A percentile compares a stretch with the other conserved stretches of the same genome.
These are phyloP conservation scores for Fraxinus greggii DNA, from an alignment of 305 asterid species.

Conservation along the genomic window DNA sequence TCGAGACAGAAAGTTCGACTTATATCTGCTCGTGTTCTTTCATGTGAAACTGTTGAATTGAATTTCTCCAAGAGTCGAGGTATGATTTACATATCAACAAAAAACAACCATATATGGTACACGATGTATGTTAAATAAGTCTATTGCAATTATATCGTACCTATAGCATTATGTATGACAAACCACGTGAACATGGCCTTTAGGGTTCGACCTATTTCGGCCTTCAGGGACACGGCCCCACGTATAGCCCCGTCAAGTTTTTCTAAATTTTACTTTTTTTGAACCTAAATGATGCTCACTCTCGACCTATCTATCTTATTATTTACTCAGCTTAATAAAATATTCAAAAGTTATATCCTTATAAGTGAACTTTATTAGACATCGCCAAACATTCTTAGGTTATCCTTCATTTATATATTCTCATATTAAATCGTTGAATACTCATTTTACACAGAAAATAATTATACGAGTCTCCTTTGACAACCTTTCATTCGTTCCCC, in stretches of 20 bases:
- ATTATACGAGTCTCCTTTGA: neutral
- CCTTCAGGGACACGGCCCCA: neutral
- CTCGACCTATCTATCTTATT: neutral
- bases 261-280: neutral
- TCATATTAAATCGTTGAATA: neutral
- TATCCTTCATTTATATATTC: neutral
- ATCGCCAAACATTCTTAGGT: neutral
- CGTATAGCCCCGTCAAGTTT: neutral
- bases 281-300: neutral
- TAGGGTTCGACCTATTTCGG: neutral
- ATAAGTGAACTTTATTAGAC: neutral
- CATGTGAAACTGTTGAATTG: slow-evolving; percentile 68
- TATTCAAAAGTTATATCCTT: neutral
- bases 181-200: neutral
- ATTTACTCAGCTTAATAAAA: too few species aligned
- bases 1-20: slow-evolving; percentile 55
- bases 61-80: slow-evolving; percentile 77
- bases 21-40: slow-evolving; percentile 63
- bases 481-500: neutral
- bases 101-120: neutral
- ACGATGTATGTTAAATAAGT: too few species aligned
- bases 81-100: slow-evolving; percentile 10
- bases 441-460: neutral
- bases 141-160: neutral
- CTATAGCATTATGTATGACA: neutral